Evolutionary conservation across 495 filamentous ascomycete genomes (phyloP).

Genomic region (Bombardia bombarda): DNA sequence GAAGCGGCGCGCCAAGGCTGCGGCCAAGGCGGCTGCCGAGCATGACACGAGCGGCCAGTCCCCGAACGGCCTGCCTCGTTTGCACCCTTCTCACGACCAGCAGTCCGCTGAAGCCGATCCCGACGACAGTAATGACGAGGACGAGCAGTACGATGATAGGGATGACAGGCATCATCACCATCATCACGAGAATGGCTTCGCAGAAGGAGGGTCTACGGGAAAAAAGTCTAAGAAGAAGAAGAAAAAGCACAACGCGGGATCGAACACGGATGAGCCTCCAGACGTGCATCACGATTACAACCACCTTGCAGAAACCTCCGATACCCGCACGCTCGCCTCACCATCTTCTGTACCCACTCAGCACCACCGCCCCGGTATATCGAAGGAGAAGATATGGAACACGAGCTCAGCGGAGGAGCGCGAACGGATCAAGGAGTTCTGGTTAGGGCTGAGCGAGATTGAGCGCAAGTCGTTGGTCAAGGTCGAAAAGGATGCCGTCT

Average conservation of each 20-base stretch:
- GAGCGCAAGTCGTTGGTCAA: conserved; percentile 91
- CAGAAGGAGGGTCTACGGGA: conserved; percentile 11
- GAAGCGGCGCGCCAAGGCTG: conserved; percentile 74
- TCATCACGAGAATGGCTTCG: conserved; percentile 9
- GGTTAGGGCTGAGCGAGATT: conserved; percentile 91
- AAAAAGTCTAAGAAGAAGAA: conserved; percentile 60
- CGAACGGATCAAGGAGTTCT: conserved; percentile 96
- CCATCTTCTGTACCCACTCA: conserved; percentile 10
- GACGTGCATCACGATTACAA: conserved; percentile 12
- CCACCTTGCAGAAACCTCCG: conserved; percentile 2
- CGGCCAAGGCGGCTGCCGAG: conserved; percentile 54
- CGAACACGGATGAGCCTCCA: conserved; percentile 5
- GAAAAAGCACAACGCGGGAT: conserved; percentile 9
- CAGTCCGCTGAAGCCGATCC: conserved; percentile 19
- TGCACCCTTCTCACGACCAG: conserved; percentile 24
- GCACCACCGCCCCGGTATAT: conserved; percentile 36
- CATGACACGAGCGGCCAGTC: conserved; percentile 17
- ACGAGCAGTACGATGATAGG: conserved; percentile 6
- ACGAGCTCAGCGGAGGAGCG: conserved; percentile 88
- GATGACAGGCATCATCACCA: background rate
- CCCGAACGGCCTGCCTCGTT: conserved; percentile 33
- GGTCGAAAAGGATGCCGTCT: conserved; percentile 95
- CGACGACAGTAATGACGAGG: conserved; percentile 21
- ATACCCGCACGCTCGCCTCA: conserved; percentile 9
- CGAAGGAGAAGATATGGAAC: conserved; percentile 92